A percentile compares a stretch with the other conserved stretches of the same genome.
Evolutionary conservation across 2,329 filamentous ascomycete species (phyloP).

Genomic region (Xylariaceae sp.): DNA sequence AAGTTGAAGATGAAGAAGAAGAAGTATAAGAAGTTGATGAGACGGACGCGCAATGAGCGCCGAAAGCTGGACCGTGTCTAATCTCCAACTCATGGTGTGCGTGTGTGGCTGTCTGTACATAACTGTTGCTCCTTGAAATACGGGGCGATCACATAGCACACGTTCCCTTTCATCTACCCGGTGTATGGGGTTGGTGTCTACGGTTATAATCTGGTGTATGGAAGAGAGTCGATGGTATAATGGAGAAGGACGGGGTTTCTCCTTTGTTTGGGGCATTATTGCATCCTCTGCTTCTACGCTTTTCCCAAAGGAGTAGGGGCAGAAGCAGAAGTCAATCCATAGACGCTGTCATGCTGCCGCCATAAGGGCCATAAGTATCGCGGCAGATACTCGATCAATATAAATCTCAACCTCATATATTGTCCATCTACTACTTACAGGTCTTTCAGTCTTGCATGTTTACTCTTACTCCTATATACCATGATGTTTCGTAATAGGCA

Average conservation of each 20-base stretch:
- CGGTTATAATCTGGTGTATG: conserved; percentile 37
- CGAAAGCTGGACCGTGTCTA: conserved; percentile 79
- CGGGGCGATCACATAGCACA: conserved; percentile 3
- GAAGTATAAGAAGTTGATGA: conserved; percentile 99
- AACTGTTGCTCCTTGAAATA: conserved; percentile 11
- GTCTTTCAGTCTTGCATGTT: neutral
- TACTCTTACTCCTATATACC: neutral
- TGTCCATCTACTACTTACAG: no score
- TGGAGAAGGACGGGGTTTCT: conserved; percentile 8
- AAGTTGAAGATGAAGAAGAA: conserved; percentile 99
- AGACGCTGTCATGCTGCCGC: conserved; percentile 11
- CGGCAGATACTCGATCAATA: conserved; percentile 8
- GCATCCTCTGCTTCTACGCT: conserved; percentile 16
- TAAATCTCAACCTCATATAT: conserved; percentile 27
- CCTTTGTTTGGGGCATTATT: conserved; percentile 23
- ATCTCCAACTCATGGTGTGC: conserved; percentile 26
- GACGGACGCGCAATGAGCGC: conserved; percentile 84
- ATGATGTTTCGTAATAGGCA: neutral
- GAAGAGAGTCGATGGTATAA: conserved; percentile 22
- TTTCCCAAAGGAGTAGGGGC: neutral
- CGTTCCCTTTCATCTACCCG: conserved; percentile 8
- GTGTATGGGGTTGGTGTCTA: conserved; percentile 1
- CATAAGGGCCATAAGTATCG: conserved; percentile 3
- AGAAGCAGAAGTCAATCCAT: conserved; percentile 14
- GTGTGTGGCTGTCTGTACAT: conserved; percentile 22